Conservation (phyloP, 1,284 basidiomycete genomes). For the Cystobasidiaceae sp. region DNA sequence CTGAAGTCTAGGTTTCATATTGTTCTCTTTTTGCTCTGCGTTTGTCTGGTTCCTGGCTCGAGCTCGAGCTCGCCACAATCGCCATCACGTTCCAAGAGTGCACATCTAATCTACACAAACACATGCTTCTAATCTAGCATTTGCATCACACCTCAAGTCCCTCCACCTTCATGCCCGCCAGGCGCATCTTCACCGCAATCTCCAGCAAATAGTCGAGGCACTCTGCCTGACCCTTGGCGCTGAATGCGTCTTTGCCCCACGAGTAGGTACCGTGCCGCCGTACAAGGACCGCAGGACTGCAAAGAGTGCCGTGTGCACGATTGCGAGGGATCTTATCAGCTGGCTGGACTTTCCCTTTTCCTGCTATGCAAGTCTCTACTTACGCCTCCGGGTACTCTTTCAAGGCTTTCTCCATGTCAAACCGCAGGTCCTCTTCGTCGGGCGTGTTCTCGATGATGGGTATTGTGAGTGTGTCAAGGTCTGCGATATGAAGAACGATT, state of each 20-base stretch:
- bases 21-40: no score
- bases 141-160: not conserved
- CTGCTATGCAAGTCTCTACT: not conserved
- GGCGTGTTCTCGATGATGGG: conserved; percentile 86
- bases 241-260: conserved; percentile 62
- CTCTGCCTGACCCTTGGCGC: conserved; percentile 73
- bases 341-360: not conserved
- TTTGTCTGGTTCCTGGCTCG: no score
- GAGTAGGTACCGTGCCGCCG: conserved; percentile 60
- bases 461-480: conserved; percentile 74
- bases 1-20: no score
- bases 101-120: no score
- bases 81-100: no score
- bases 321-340: not conserved
- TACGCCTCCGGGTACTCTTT: conserved; percentile 64
- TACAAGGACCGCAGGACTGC: conserved; percentile 63
- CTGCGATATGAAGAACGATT: not conserved
- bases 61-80: no score
- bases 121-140: no score
- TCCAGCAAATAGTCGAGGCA: conserved; percentile 83
- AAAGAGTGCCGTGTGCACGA: not conserved
- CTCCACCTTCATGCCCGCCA: conserved; percentile 41
- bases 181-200: conserved; percentile 68
- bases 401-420: conserved; percentile 80
- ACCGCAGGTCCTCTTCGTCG: conserved; percentile 75